phyloP scores from a whole-genome alignment of 495 filamentous ascomycete genomes.

The Penicillium cinerascens region DNA sequence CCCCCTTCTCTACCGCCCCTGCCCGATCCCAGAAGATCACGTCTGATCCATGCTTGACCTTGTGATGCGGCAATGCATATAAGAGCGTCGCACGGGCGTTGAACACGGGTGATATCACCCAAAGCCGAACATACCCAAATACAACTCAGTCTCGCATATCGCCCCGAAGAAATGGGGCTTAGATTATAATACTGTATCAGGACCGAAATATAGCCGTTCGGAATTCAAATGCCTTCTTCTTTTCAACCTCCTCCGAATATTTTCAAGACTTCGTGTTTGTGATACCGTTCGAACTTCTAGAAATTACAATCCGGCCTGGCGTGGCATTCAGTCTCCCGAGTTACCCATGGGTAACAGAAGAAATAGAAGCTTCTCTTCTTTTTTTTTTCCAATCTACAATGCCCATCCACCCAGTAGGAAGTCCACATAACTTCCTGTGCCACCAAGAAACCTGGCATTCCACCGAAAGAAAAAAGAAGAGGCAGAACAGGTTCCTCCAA shows the following conservation, averaged over 20 bases:
- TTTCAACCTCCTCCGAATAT: slow-evolving; percentile 1
- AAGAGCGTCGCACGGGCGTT: slow-evolving; percentile 5
- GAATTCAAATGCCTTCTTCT: slow-evolving; percentile 2
- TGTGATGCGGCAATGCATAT: slow-evolving; percentile 8
- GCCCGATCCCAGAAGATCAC: not conserved
- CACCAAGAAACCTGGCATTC: not conserved
- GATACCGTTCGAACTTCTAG: slow-evolving; percentile 18
- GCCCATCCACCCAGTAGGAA: slow-evolving; percentile 7
- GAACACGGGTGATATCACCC: slow-evolving; percentile 7
- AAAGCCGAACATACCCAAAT: slow-evolving; percentile 1
- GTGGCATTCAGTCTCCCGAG: slow-evolving; percentile 4
- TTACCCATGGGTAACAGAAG: slow-evolving; percentile 21
- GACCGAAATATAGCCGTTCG: not conserved
- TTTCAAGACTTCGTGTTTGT: slow-evolving; percentile 5
- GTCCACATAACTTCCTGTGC: slow-evolving; percentile 1
- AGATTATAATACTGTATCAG: not conserved
- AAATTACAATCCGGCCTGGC: slow-evolving; percentile 22
- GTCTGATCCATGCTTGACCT: slow-evolving; percentile 4
- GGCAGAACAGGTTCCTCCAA: not conserved
- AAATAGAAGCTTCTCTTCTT: slow-evolving; percentile 18
- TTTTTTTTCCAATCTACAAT: not conserved
- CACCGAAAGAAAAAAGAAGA: not conserved
- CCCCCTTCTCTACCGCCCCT: not conserved
- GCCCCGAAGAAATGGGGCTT: not conserved
- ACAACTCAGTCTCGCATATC: slow-evolving; percentile 3